phyloP scores from a whole-genome alignment of 768 basidiomycete genomes.

The Naganishia kalamii region DNA sequence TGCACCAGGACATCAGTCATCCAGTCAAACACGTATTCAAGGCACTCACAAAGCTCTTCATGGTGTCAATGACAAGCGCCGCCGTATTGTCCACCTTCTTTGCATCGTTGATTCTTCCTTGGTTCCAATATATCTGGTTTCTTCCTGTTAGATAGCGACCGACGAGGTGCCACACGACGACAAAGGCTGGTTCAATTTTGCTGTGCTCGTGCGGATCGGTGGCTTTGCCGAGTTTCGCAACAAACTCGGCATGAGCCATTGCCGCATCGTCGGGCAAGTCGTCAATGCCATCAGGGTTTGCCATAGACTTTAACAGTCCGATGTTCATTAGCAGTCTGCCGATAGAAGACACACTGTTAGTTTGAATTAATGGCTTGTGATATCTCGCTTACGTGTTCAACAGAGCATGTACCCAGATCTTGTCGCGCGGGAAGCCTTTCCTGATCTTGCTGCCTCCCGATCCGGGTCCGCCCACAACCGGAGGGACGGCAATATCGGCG shows the following conservation, averaged over 20 bases:
- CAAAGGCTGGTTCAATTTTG: conserved; percentile 6
- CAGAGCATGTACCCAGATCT: conserved; percentile 14
- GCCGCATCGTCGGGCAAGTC: not conserved
- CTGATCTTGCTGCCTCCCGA: conserved; percentile 11
- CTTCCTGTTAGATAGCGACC: conserved; percentile 2
- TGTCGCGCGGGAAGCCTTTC: conserved; percentile 12
- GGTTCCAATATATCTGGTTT: conserved; percentile 10
- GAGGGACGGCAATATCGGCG: conserved; percentile 1
- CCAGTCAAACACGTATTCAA: too few species aligned
- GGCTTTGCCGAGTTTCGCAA: conserved; percentile 4
- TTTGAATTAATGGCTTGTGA: not conserved
- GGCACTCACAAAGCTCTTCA: conserved; percentile 8
- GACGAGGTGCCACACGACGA: conserved; percentile 1
- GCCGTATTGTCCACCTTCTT: conserved; percentile 1
- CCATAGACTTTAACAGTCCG: not conserved
- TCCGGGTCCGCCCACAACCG: conserved; percentile 4
- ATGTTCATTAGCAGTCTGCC: not conserved
- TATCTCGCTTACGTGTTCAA: not conserved
- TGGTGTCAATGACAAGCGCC: conserved; percentile 4
- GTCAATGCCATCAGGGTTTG: not conserved
- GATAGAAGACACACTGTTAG: not conserved
- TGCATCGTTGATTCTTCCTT: conserved; percentile 10
- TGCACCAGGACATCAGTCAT: not conserved
- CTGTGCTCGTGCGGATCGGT: conserved; percentile 11
- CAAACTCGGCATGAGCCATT: conserved; percentile 1